Evolutionary conservation across 805 yeast genomes (phyloP).

Genomic region (Kodamaea restingae): DNA sequence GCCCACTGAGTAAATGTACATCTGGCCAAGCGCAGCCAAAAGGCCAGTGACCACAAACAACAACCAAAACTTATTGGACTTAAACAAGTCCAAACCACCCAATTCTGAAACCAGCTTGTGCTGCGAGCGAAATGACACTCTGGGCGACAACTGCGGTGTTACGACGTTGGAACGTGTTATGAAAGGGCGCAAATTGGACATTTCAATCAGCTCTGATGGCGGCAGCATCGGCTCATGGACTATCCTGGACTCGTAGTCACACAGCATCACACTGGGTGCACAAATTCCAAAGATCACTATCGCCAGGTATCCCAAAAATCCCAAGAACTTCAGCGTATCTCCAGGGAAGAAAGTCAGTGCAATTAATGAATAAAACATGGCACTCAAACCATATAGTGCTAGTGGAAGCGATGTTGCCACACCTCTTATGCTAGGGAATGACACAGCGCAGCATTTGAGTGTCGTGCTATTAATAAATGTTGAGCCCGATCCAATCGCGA

Average conservation of each 20-base stretch:
- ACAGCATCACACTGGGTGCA: conserved; percentile 42
- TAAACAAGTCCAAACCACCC: conserved; percentile 19
- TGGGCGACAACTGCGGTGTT: conserved; percentile 9
- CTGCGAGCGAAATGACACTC: conserved; percentile 4
- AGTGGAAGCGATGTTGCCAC: conserved; percentile 73
- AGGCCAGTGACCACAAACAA: conserved; percentile 35
- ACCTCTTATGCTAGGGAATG: conserved; percentile 64
- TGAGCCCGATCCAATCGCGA: conserved; percentile 64
- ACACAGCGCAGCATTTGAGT: conserved; percentile 69
- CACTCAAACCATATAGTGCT: conserved; percentile 72
- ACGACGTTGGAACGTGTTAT: conserved; percentile 7
- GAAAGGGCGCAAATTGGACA: conserved; percentile 8
- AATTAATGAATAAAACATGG: conserved; percentile 58
- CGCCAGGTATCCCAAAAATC: conserved; percentile 42
- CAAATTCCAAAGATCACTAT: conserved; percentile 40
- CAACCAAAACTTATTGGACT: conserved; percentile 34
- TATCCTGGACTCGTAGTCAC: conserved; percentile 31
- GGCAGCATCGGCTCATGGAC: not conserved
- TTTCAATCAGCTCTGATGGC: conserved; percentile 7
- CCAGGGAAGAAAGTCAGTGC: conserved; percentile 53
- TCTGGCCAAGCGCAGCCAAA: conserved; percentile 42
- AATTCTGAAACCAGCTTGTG: not conserved
- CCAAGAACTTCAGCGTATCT: conserved; percentile 52
- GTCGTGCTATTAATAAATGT: conserved; percentile 61
- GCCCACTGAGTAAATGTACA: conserved; percentile 46